A percentile compares a stretch with the other conserved stretches of the same genome.
phyloP scores from a whole-genome alignment of 1,139 yeast genomes.

The Candida sp. region DNA sequence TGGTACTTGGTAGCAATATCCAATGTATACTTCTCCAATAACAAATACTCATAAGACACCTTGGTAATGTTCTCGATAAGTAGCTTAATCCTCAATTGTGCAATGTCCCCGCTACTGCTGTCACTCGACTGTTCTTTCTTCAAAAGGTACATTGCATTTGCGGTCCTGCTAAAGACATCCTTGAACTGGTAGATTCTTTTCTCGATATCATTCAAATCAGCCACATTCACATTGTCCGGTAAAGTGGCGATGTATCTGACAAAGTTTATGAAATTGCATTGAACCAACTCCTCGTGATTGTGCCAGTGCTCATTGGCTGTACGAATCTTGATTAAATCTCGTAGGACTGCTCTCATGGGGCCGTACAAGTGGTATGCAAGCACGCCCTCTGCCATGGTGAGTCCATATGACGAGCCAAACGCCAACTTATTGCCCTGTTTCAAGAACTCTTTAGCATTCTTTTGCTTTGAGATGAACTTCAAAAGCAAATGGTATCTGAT shows the following conservation, averaged over 20 bases:
- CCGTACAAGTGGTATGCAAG: conserved; percentile 36
- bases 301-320: conserved; percentile 12
- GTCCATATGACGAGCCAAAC: neutral
- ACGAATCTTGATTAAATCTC: conserved; percentile 24
- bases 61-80: conserved; percentile 38
- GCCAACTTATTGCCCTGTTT: neutral
- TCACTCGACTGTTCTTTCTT: conserved; percentile 38
- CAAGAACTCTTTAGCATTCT: conserved; percentile 14
- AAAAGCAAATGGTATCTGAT: conserved; percentile 41
- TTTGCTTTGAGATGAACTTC: conserved; percentile 36
- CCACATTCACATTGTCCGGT: conserved; percentile 23
- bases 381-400: conserved; percentile 33
- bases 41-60: conserved; percentile 43
- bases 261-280: conserved; percentile 43
- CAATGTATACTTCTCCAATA: conserved; percentile 45
- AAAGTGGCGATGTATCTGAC: conserved; percentile 38
- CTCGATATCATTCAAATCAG: conserved; percentile 24
- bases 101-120: conserved; percentile 19
- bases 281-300: conserved; percentile 42
- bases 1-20: conserved; percentile 41
- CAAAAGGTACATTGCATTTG: conserved; percentile 27
- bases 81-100: conserved; percentile 17
- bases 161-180: conserved; percentile 27
- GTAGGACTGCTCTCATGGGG: conserved; percentile 28
- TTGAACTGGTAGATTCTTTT: conserved; percentile 35